Evolutionary conservation across 805 yeast genomes (phyloP), one percentile per base, ranked within the genome.

Genomic region (Saccharomycopsis sp.): DNA sequence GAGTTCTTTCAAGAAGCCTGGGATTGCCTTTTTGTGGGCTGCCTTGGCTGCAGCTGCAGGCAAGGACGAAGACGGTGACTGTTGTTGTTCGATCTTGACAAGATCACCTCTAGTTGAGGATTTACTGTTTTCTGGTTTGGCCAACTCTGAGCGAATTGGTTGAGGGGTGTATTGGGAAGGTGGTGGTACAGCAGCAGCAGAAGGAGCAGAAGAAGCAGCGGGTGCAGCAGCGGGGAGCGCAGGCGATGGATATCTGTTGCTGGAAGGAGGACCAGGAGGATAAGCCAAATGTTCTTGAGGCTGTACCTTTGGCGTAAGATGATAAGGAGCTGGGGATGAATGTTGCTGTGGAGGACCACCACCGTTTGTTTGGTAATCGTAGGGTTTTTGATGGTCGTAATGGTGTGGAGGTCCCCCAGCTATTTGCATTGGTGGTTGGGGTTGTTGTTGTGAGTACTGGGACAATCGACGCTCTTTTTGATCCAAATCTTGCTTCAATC

Each of bases 401-500:
- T n/a, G n/a, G 27, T 25, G n/a, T 9, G 27, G 27, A 25, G 27
- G 27, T 9, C 12, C 27, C 9, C 12, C 27, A 2, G 27, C 27
- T 10, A n/a, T 17, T 32, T 16, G 12, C 9, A 26, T 8, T 30
- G 36, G n/a, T 18, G 41, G n/a, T 38, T 30, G 16, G 36, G 7
- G 31, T 6, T 22, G 26, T 30, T 19, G 18, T 18, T 37, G 33
- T 15, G 19, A n/a, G 19, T 29, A 73, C 6, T 56, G 56, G 13
- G 58, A 55, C 33, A 64, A 60, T 53, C 69, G 67, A 58, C 89
- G 71, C 56, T 84, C 92, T 53, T 88, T 69, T 55, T 71, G 74
- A 53, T 85, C 95, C 50, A 89, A 69, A 57, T 86, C 95, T 48
- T 79, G 76, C 61, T 89, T 86, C 61, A 89, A 71, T 52, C 89